Conservation (phyloP, 192 early-diverging fungal genomes). For the Coemansia sp. region DNA sequence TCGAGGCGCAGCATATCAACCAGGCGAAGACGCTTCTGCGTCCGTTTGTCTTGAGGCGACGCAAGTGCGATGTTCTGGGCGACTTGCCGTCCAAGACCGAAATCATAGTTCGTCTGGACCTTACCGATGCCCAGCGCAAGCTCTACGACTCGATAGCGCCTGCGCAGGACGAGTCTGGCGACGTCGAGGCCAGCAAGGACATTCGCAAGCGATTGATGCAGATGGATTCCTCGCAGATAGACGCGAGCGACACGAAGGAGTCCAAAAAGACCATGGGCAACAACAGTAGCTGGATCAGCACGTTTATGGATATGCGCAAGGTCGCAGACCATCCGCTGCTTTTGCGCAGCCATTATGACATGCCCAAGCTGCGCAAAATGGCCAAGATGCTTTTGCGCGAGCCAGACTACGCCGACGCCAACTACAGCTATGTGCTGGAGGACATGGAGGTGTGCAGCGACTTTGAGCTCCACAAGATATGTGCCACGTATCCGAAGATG, state of each 20-base stretch:
- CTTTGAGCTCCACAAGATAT: slow-evolving; percentile 77
- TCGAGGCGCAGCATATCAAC: slow-evolving; percentile 61
- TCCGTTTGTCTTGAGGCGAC: slow-evolving; percentile 83
- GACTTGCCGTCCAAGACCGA: slow-evolving; percentile 65
- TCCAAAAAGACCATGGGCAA: no score
- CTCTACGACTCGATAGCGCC: slow-evolving; percentile 57
- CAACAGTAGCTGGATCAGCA: slow-evolving; percentile 50
- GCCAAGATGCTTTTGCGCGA: slow-evolving; percentile 67
- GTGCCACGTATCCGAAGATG: slow-evolving; percentile 40
- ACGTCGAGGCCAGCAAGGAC: slow-evolving; percentile 3
- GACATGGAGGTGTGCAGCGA: slow-evolving; percentile 87
- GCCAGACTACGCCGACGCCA: slow-evolving; percentile 70
- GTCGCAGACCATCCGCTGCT: slow-evolving; percentile 82
- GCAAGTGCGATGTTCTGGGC: slow-evolving; percentile 68
- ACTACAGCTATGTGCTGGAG: slow-evolving; percentile 71
- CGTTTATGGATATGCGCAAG: slow-evolving; percentile 82
- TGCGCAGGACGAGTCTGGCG: slow-evolving; percentile 16
- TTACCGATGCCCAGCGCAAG: slow-evolving; percentile 51
- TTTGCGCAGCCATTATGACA: slow-evolving; percentile 62
- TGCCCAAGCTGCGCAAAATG: slow-evolving; percentile 61
- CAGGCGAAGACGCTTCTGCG: slow-evolving; percentile 80
- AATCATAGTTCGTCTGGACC: slow-evolving; percentile 51
- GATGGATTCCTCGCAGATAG: slow-evolving; percentile 22
- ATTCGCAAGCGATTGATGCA: slow-evolving; percentile 20
- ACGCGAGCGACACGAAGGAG: slow-evolving; percentile 13